Base-by-base conservation (phyloP, 257 asterid genomes). In the Cynanchum wilfordii region DNA sequence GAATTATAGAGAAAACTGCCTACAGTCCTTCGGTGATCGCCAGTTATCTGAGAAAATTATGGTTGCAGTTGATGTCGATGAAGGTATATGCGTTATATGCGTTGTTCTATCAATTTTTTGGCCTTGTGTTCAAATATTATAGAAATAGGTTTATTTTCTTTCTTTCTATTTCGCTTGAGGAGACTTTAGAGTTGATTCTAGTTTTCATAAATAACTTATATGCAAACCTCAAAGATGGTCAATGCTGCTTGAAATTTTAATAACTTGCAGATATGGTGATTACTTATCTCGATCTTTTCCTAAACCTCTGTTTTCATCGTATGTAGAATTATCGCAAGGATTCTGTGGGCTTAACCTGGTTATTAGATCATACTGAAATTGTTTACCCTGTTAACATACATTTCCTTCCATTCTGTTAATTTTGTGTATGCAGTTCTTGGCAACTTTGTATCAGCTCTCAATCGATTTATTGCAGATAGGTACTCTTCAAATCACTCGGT, bases 41-140 rank as follows among this genome's bases (percentile, higher is more conserved):
- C 76, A 50, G 30, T 66, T 72, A 36, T 79, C 77, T 30, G 82
- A 87, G 77, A 86, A 79, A 78, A 57, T 85, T 81, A 78, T 79
- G 81, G 82, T 91, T 17, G 97, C 97, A 12, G 97, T 91, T 79
- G 97, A 91, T 82, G 92, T 91, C 57, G 98, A 91, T 82, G 98
- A 93, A 79, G 96, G 97, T 91, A 87, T 24, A 59, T 59, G 7
- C 22, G 66, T 50, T 91, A 87, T 24, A 59, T 59, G 7, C 22
- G 66, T 50, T 65, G 0, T 51, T 44, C 15, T 44, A 6, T 3
- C 54, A 17, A 9, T 4, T 17, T 22, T 58, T 5, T 10, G 10
- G 10, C 17, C 30, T 11, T 29, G 47, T 40, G 33, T 2, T 40
- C 30, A 10, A 38, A 17, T 10, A 3, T 11, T 9, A 5, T 12